Percentiles rank a stretch among this genome's conserved stretches.
phyloP scores from a whole-genome alignment of 2,329 filamentous ascomycete species.

The Epicoccum nigrum region DNA sequence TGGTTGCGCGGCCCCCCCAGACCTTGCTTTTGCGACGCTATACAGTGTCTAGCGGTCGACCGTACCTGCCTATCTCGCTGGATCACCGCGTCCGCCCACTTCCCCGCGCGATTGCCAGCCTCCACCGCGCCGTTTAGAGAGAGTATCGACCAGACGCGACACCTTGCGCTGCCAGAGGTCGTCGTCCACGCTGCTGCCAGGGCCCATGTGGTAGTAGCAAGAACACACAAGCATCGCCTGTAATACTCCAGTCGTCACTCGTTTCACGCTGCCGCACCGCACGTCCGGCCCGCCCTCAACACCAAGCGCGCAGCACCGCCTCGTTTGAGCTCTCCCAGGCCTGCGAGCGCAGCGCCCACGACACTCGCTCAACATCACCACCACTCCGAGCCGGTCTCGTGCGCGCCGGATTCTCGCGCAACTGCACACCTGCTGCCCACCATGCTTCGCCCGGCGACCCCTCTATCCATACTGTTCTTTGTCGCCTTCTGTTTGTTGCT shows the following conservation, averaged over 20 bases:
- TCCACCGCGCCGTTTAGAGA: slow-evolving; percentile 10
- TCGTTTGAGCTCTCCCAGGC: slow-evolving; percentile 11
- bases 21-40: slow-evolving; percentile 15
- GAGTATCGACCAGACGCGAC: slow-evolving; percentile 7
- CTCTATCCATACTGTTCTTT: slow-evolving; percentile 83
- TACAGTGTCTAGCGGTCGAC: slow-evolving; percentile 1
- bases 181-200: slow-evolving; percentile 9
- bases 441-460: slow-evolving; percentile 92
- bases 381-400: slow-evolving; percentile 35
- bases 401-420: slow-evolving; percentile 35
- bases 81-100: slow-evolving; percentile 14
- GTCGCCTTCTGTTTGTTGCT: slow-evolving; percentile 84
- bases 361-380: slow-evolving; percentile 23
- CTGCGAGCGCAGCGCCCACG: slow-evolving; percentile 15
- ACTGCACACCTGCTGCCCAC: slow-evolving; percentile 48
- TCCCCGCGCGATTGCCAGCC: slow-evolving; percentile 17
- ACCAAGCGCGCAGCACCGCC: slow-evolving; percentile 19
- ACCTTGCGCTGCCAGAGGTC: slow-evolving; percentile 19
- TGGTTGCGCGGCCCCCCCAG: slow-evolving; percentile 15
- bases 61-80: slow-evolving; percentile 6
- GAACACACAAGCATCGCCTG: slow-evolving; percentile 36
- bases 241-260: slow-evolving; percentile 37
- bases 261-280: slow-evolving; percentile 35
- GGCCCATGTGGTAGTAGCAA: slow-evolving; percentile 20
- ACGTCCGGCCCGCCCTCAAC: slow-evolving; percentile 32